Conservation (phyloP, 805 yeast species). For the Wickerhamiella brachini region DNA sequence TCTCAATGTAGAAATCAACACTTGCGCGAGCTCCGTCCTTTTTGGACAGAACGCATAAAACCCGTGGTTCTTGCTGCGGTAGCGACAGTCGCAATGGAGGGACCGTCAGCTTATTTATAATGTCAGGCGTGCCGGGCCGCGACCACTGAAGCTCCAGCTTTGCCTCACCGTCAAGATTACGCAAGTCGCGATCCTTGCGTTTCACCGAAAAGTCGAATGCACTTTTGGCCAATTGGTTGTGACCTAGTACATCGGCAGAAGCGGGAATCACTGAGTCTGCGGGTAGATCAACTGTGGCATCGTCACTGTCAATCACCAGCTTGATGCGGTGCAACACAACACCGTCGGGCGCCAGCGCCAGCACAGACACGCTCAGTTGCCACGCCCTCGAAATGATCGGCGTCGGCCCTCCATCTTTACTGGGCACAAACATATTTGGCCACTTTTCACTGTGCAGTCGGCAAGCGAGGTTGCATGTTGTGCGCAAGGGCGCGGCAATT, state of each 20-base stretch:
- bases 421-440: conserved; percentile 27
- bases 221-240: conserved; percentile 4
- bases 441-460: conserved; percentile 22
- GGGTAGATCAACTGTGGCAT: background rate
- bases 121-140: conserved; percentile 11
- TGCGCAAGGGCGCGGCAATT: conserved; percentile 25
- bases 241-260: background rate
- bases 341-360: conserved; percentile 15
- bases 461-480: conserved; percentile 26
- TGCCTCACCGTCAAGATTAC: conserved; percentile 20
- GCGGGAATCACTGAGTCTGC: background rate
- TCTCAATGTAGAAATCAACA: conserved; percentile 42
- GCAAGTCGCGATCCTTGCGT: conserved; percentile 6
- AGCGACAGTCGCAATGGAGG: conserved; percentile 15
- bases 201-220: conserved; percentile 2
- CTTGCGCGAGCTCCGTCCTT: conserved; percentile 11
- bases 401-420: conserved; percentile 11
- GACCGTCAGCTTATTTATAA: conserved; percentile 8
- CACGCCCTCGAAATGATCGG: conserved; percentile 25
- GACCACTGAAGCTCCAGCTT: conserved; percentile 23
- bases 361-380: conserved; percentile 22
- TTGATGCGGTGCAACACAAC: background rate
- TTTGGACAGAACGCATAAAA: conserved; percentile 7
- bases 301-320: conserved; percentile 2
- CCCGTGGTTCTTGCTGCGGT: conserved; percentile 20